These are phyloP conservation scores for Calophaca sinica DNA, from an alignment of 306 rosid species.

Conservation along the genomic window DNA sequence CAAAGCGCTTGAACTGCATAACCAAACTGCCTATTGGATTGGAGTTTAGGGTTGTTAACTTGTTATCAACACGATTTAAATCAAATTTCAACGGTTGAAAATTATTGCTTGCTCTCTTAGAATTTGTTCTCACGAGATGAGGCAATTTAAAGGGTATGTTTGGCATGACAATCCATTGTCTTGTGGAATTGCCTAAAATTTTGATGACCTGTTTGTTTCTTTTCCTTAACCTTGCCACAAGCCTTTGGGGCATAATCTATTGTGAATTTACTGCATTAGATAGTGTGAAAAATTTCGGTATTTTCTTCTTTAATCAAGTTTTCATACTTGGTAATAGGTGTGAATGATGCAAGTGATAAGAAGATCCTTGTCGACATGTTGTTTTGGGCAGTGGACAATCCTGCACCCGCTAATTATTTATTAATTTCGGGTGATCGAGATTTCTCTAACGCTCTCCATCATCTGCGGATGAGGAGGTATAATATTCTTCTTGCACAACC, in stretches of 20 bases:
- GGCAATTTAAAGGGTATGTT: background rate
- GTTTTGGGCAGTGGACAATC: constrained; percentile 96
- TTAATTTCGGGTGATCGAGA: constrained; percentile 93
- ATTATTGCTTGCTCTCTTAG: background rate
- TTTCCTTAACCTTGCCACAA: background rate
- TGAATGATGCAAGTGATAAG: constrained; percentile 94
- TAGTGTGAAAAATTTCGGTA: background rate
- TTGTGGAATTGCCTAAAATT: background rate
- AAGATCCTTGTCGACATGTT: constrained; percentile 94
- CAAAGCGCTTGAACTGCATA: no score
- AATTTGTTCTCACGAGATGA: background rate
- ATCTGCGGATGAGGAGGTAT: constrained; percentile 86
- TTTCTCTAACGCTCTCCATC: constrained; percentile 94
- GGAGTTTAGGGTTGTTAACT: no score
- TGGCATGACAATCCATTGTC: background rate
- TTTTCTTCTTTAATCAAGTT: constrained; percentile 18
- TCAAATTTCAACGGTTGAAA: background rate
- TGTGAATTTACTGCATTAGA: constrained; percentile 1
- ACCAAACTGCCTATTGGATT: no score
- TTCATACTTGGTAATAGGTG: constrained; percentile 57
- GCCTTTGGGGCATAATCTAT: background rate
- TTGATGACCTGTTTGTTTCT: constrained; percentile 17
- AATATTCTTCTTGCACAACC: constrained; percentile 95
- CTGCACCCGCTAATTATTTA: constrained; percentile 88
- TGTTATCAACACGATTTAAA: background rate